Conservation (phyloP, 2,329 filamentous ascomycete species). For the Penicillium concentricum region DNA sequence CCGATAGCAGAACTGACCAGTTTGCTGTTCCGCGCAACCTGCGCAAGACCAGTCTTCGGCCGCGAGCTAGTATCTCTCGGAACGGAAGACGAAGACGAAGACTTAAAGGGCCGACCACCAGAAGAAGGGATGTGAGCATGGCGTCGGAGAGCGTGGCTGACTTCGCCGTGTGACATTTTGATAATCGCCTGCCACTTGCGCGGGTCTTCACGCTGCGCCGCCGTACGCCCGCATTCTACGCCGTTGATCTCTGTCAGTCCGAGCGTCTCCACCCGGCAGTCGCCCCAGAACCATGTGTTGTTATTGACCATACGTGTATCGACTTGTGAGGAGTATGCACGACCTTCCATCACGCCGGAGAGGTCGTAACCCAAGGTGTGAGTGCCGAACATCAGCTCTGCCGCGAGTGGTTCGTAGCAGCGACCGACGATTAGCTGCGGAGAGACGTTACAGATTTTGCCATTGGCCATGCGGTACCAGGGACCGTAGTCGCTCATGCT, state of each 20-base stretch:
- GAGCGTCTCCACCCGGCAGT: slow-evolving; percentile 56
- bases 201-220: slow-evolving; percentile 44
- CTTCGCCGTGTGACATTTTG: slow-evolving; percentile 43
- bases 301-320: slow-evolving; percentile 51
- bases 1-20: slow-evolving; percentile 32
- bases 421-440: slow-evolving; percentile 56
- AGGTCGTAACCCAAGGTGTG: slow-evolving; percentile 47
- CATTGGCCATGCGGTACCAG: slow-evolving; percentile 53
- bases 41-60: slow-evolving; percentile 23
- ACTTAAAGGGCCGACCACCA: not conserved
- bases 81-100: not conserved
- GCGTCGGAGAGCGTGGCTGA: slow-evolving; percentile 22
- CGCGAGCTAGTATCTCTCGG: not conserved
- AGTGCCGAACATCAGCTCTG: slow-evolving; percentile 46
- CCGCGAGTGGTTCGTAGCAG: slow-evolving; percentile 52
- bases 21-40: slow-evolving; percentile 40
- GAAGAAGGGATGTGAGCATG: slow-evolving; percentile 28
- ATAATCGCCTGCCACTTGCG: slow-evolving; percentile 49
- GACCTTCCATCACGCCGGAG: slow-evolving; percentile 45
- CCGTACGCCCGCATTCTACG: slow-evolving; percentile 49
- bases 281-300: slow-evolving; percentile 58
- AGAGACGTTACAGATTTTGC: slow-evolving; percentile 47
- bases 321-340: slow-evolving; percentile 46
- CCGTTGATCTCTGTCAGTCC: slow-evolving; percentile 57
- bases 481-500: slow-evolving; percentile 48